Evolutionary conservation across 1,284 basidiomycete species (phyloP).

Genomic region (Boletus albobrunnescens): DNA sequence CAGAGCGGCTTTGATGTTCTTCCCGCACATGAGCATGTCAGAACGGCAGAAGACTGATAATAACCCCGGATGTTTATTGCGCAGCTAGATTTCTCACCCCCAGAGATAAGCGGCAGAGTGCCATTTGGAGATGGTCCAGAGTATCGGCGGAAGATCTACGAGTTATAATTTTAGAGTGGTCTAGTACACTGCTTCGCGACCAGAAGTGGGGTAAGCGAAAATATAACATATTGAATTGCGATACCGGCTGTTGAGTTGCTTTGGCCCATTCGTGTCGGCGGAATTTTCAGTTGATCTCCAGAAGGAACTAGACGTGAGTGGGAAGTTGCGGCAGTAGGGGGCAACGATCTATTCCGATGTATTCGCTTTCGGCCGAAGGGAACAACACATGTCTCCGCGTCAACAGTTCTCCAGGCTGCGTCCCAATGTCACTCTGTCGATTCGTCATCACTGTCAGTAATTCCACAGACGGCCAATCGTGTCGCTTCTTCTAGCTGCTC

Average conservation of each 20-base stretch:
- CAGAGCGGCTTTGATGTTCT: conserved; percentile 69
- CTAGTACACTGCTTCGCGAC: conserved; percentile 1
- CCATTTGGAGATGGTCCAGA: conserved; percentile 1
- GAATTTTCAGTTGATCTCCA: no score
- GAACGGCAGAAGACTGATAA: conserved; percentile 15
- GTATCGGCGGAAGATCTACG: not conserved
- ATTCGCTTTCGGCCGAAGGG: conserved; percentile 8
- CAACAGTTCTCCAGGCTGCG: conserved; percentile 1
- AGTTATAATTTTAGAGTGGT: conserved; percentile 1
- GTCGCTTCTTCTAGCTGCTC: conserved; percentile 60
- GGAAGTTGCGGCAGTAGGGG: conserved; percentile 5
- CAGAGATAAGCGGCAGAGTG: not conserved
- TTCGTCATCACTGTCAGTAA: conserved; percentile 60
- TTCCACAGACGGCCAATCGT: conserved; percentile 35
- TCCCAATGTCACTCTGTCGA: conserved; percentile 26
- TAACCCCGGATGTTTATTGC: not conserved
- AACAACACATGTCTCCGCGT: not conserved
- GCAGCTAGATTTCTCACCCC: not conserved
- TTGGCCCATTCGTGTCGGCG: no score
- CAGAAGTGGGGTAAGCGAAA: conserved; percentile 3
- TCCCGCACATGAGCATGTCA: conserved; percentile 48
- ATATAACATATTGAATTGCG: conserved; percentile 1
- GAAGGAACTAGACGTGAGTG: no score
- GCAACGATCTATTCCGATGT: conserved; percentile 2
- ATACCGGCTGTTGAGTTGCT: no score